Evolutionary conservation across 495 filamentous ascomycete species (phyloP), one percentile per base, ranked within the genome.

Genomic region (Mytilinidion resinicola): DNA sequence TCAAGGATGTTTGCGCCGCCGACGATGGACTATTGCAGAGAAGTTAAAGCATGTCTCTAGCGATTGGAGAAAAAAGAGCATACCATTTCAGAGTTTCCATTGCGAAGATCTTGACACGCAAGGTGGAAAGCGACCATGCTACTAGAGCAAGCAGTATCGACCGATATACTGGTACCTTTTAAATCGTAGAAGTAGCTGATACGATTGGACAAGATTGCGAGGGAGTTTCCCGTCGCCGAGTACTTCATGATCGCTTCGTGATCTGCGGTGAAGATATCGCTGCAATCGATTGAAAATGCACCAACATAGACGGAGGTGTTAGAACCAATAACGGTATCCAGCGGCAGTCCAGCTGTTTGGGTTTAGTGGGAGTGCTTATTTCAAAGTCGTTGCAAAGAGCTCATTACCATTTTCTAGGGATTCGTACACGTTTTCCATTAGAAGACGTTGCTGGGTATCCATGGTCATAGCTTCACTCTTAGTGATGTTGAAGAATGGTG

Each of bases 111-210:
- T 20, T 34, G 55, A 30, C 43, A 49, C 3, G 43, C 55, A 20
- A 39, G 17, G 14, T 57, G 46, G 30, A 57, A 30, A 12, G 55
- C 55, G 1, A 51, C 19, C 33, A 57, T 34, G 35, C 55, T 51
- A 21, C 36, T 49, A 8, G 55, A 57, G n/a, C 55, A 57, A 7
- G 55, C 55, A 12, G 55, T 53, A 37, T 57, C 46, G 6, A 57
- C 9, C 6, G 21, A 15, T 7, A 53, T 9, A 17, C 51, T 53
- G 6, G 53, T 14, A 30, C 53, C 38, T 1, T 33, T 43, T 12
- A 56, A 25, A 25, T 56, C 42, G 15, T 17, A 56, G 38, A 56
- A 56, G 15, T 38, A 41, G n/a, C 38, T 44, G 7, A 56, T 47
- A 7, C 53, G 37, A 56, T 48, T 48, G 9, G 38, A 12, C 9